These are phyloP conservation scores for Cercospora sp. DNA, from an alignment of 2,329 filamentous ascomycete species.

Conservation along the genomic window DNA sequence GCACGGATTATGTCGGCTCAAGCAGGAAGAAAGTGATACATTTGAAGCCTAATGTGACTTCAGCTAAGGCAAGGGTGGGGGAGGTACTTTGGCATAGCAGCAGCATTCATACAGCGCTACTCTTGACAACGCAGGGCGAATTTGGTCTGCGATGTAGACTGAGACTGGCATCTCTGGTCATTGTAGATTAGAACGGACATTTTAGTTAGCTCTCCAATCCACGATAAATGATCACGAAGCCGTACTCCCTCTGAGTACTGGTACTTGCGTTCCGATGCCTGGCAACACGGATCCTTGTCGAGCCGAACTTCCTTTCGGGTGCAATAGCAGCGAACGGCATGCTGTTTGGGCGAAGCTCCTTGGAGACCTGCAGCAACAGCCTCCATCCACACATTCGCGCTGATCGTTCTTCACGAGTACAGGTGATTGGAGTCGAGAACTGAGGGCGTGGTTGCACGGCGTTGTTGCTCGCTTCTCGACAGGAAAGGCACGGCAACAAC, in stretches of 20 bases:
- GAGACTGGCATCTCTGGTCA: conserved; percentile 23
- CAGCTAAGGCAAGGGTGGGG: conserved; percentile 5
- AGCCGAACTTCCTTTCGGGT: neutral
- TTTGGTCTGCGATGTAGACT: conserved; percentile 30
- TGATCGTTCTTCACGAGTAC: neutral
- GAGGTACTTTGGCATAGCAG: conserved; percentile 1
- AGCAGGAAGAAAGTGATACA: conserved; percentile 1
- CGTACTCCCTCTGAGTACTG: conserved; percentile 2
- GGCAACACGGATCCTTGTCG: neutral
- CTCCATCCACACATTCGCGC: neutral
- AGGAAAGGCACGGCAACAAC: neutral
- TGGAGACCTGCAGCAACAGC: neutral
- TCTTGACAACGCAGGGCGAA: conserved; percentile 14
- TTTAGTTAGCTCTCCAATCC: conserved; percentile 31
- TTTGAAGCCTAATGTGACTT: conserved; percentile 11
- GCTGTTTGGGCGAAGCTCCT: neutral
- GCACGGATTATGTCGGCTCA: conserved; percentile 5
- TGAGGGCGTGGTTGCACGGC: neutral
- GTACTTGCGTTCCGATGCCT: neutral
- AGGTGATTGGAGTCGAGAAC: neutral
- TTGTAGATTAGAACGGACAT: conserved; percentile 25
- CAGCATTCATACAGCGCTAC: conserved; percentile 19
- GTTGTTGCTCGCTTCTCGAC: neutral
- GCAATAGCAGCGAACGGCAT: neutral
- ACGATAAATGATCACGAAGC: conserved; percentile 4